A percentile compares a stretch with the other conserved stretches of the same genome.
These are phyloP conservation scores for Aspergillus tamarii DNA, from an alignment of 2,329 filamentous ascomycete species.

Conservation along the genomic window DNA sequence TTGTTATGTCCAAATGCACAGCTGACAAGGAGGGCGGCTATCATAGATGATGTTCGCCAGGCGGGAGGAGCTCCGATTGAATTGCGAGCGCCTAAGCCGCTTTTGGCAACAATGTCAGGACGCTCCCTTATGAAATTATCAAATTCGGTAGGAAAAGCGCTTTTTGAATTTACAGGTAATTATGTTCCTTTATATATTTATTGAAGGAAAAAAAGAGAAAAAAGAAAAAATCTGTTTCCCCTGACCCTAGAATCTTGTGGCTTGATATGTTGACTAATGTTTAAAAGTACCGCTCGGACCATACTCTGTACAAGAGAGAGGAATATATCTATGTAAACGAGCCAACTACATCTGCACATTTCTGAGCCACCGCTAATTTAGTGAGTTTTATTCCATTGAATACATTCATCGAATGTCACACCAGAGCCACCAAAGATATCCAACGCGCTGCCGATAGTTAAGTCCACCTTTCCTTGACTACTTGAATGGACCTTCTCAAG, in stretches of 20 bases:
- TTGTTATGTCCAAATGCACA: neutral
- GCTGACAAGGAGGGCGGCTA: constrained; percentile 3
- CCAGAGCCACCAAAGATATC: constrained; percentile 92
- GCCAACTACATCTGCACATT: neutral
- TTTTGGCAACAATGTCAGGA: constrained; percentile 14
- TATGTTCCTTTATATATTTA: too few species aligned
- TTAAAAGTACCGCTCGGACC: neutral
- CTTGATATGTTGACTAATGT: neutral
- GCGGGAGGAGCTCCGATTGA: constrained; percentile 11
- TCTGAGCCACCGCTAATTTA: constrained; percentile 19
- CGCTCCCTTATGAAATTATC: neutral
- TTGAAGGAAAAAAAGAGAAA: too few species aligned
- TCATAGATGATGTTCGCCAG: constrained; percentile 10
- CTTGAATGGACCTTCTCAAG: constrained; percentile 78
- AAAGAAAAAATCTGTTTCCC: neutral
- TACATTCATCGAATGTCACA: constrained; percentile 85
- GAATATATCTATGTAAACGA: neutral
- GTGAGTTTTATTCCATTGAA: constrained; percentile 73
- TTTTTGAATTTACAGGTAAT: too few species aligned
- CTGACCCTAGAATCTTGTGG: neutral
- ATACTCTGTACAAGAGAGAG: neutral
- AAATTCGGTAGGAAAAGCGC: neutral
- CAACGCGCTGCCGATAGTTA: constrained; percentile 94
- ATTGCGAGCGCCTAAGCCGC: constrained; percentile 16
- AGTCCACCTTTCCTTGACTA: constrained; percentile 79